These are phyloP conservation scores for Noccaea caerulescens DNA, from an alignment of 345 rosid genomes.

Conservation along the genomic window DNA sequence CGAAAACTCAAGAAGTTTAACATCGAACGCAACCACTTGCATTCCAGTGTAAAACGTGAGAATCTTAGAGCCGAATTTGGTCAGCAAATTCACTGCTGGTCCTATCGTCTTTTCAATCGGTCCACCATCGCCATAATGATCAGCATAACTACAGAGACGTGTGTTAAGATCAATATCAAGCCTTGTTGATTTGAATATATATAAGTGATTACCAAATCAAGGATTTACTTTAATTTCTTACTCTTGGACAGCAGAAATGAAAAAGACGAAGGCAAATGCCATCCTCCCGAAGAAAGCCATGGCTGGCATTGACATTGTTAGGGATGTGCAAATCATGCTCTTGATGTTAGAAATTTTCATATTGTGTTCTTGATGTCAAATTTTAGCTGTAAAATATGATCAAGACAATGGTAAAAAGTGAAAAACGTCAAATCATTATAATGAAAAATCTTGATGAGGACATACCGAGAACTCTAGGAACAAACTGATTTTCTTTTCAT, in stretches of 20 bases:
- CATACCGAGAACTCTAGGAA: conserved; percentile 4
- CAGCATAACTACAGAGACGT: conserved; percentile 32
- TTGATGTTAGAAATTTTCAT: conserved; percentile 22
- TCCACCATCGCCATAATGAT: conserved; percentile 44
- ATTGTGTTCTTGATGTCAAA: conserved; percentile 19
- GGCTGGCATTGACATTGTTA: conserved; percentile 43
- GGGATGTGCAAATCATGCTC: conserved; percentile 23
- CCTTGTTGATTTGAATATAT: neutral
- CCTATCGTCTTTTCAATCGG: conserved; percentile 39
- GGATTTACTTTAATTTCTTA: conserved; percentile 5
- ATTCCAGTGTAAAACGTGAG: conserved; percentile 44
- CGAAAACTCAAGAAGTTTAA: conserved; percentile 35
- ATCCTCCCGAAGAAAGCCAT: conserved; percentile 44
- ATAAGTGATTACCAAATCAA: neutral
- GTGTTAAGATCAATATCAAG: neutral
- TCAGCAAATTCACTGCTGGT: conserved; percentile 38
- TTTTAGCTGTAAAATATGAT: neutral
- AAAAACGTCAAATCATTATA: conserved; percentile 2
- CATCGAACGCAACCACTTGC: conserved; percentile 44
- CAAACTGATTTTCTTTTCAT: neutral
- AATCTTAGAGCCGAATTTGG: conserved; percentile 39
- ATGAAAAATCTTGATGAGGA: conserved; percentile 11
- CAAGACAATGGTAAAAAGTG: neutral
- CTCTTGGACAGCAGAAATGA: conserved; percentile 44
- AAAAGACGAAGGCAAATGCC: conserved; percentile 40